These are phyloP conservation scores for Whalleya microplaca DNA, from an alignment of 2,329 filamentous ascomycete genomes.

Conservation along the genomic window DNA sequence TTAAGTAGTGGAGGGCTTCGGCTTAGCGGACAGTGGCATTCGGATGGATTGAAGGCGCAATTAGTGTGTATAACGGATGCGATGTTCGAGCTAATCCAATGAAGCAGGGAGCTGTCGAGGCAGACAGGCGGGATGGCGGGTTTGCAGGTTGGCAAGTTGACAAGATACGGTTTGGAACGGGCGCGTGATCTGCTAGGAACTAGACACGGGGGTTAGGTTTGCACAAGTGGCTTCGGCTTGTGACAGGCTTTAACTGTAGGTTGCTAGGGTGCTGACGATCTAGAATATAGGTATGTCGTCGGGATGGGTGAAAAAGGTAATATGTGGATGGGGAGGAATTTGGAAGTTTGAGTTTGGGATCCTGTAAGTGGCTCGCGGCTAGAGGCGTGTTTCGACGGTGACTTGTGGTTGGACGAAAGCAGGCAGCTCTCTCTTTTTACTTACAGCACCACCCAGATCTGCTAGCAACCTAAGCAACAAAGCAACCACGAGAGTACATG, in stretches of 20 bases:
- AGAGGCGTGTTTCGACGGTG: slow-evolving; percentile 36
- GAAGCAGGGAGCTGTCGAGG: no score
- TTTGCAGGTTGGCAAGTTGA: no score
- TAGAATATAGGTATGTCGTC: slow-evolving; percentile 7
- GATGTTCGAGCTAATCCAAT: no score
- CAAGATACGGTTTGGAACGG: slow-evolving; percentile 6
- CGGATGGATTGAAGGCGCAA: not conserved
- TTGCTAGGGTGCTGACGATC: not conserved
- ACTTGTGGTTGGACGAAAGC: slow-evolving; percentile 37
- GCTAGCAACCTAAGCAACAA: no score
- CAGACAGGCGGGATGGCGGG: no score
- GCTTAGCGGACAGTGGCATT: not conserved
- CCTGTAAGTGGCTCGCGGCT: slow-evolving; percentile 32
- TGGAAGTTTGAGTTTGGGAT: slow-evolving; percentile 16
- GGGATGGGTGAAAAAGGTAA: slow-evolving; percentile 17
- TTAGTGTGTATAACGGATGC: not conserved
- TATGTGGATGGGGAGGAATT: slow-evolving; percentile 17
- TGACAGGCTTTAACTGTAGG: slow-evolving; percentile 10
- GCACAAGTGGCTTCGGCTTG: slow-evolving; percentile 20
- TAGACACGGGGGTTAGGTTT: slow-evolving; percentile 22
- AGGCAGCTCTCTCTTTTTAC: slow-evolving; percentile 25
- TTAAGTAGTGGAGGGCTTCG: not conserved
- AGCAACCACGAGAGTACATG: slow-evolving; percentile 3
- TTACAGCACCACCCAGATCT: no score
- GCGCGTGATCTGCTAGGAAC: slow-evolving; percentile 21